Evolutionary conservation across 257 asterid genomes (phyloP).

Genomic region (Nemophila menziesii): DNA sequence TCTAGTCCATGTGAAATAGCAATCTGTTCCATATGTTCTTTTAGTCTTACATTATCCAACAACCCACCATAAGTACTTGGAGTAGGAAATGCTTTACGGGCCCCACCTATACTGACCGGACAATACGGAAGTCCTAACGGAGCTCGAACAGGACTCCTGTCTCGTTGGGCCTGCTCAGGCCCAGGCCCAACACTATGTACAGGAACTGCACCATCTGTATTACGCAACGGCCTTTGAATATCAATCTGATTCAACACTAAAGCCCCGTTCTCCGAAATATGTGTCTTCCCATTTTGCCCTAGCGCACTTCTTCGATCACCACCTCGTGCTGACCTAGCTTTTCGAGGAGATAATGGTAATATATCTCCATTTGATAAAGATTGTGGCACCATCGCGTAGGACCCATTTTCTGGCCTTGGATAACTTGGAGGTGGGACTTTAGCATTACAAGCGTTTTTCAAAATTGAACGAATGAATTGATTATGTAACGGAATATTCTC

Average conservation of each 20-base stretch:
- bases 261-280: slow-evolving; percentile 45
- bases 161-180: slow-evolving; percentile 27
- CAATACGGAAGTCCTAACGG: slow-evolving; percentile 73
- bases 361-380: slow-evolving; percentile 53
- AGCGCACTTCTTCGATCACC: slow-evolving; percentile 52
- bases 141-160: slow-evolving; percentile 56
- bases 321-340: slow-evolving; percentile 40
- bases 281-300: slow-evolving; percentile 41
- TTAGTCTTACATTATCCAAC: slow-evolving; percentile 45
- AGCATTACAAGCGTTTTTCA: slow-evolving; percentile 56
- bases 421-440: slow-evolving; percentile 51
- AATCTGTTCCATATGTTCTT: slow-evolving; percentile 68
- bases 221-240: slow-evolving; percentile 25
- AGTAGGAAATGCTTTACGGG: slow-evolving; percentile 33
- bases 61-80: slow-evolving; percentile 38
- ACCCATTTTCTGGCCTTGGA: slow-evolving; percentile 41
- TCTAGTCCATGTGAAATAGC: slow-evolving; percentile 57
- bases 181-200: slow-evolving; percentile 31
- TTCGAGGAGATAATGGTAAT: slow-evolving; percentile 51
- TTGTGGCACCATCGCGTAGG: slow-evolving; percentile 26
- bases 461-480: slow-evolving; percentile 57
- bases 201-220: slow-evolving; percentile 32
- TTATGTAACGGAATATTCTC: slow-evolving; percentile 81
- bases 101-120: slow-evolving; percentile 64
- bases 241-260: slow-evolving; percentile 25